phyloP scores from a whole-genome alignment of 768 basidiomycete genomes.

The Leccinum disarticulatum region DNA sequence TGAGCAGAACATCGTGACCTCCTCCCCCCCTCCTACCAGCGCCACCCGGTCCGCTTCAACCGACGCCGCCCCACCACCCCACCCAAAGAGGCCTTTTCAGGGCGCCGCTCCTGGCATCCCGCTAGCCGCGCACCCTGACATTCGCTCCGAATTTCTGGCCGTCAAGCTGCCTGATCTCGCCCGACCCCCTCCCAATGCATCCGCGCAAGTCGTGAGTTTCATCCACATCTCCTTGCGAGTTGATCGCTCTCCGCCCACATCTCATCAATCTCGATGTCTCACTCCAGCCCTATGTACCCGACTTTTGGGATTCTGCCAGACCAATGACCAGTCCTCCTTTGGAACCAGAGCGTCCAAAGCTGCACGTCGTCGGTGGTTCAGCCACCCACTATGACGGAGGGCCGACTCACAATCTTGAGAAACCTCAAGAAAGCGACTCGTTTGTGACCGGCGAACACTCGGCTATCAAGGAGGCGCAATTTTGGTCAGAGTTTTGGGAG shows the following conservation, averaged over 20 bases:
- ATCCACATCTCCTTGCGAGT: constrained; percentile 5
- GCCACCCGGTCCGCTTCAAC: constrained; percentile 29
- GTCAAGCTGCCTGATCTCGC: constrained; percentile 59
- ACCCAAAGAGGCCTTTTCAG: constrained; percentile 27
- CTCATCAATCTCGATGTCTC: constrained; percentile 2
- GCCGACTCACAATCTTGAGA: constrained; percentile 43
- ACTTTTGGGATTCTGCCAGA: constrained; percentile 57
- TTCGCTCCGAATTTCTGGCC: constrained; percentile 40
- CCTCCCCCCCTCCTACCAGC: constrained; percentile 7
- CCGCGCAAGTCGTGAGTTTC: constrained; percentile 58
- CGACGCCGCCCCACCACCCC: constrained; percentile 1
- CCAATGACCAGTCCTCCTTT: constrained; percentile 31
- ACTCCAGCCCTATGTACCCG: constrained; percentile 55
- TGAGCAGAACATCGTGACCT: constrained; percentile 36
- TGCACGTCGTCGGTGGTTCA: constrained; percentile 50
- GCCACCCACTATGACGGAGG: constrained; percentile 48
- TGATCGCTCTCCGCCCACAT: constrained; percentile 4
- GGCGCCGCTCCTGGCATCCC: constrained; percentile 46
- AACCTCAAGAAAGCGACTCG: constrained; percentile 12
- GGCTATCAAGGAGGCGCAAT: constrained; percentile 14
- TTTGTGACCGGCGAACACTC: constrained; percentile 12
- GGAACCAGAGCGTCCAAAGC: constrained; percentile 40
- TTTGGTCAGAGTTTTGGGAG: constrained; percentile 38
- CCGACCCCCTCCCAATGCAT: constrained; percentile 39
- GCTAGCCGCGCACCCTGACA: constrained; percentile 28